Base-by-base conservation (phyloP, 805 yeast species). In the Candida jianshihensis region DNA sequence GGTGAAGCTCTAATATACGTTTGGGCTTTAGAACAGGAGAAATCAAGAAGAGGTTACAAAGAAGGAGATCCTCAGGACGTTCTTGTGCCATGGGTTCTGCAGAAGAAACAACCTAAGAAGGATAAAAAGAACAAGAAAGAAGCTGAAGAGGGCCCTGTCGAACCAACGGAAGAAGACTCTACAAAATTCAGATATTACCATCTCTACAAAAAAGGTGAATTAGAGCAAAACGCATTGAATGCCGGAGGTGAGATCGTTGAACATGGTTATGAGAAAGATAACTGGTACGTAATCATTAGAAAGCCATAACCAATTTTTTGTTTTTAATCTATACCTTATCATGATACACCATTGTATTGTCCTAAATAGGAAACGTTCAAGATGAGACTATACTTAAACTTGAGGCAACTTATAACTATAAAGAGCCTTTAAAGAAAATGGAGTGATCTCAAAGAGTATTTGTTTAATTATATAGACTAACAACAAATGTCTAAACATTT, bases 1-100 rank as follows among this genome's bases (percentile, higher is more conserved):
- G 96, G 95, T 1, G 72, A 70, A 35, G 83, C 86, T 0, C 61
- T 92, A 49, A 73, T 92, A 7, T 92, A 90, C 56, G 94, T 95
- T 35, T 92, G 98, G 98, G 98, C 98, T 0, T 60, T 92, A 35
- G 98, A 92, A 46, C 98, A 92, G 57, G 83, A 80, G 39, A 71
- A 68, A 18, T 83, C 95, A 0, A 69, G 97, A 47, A 70, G 97
- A 49, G 97, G 97, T 0, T 92, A 87, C 61, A 79, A 82, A 45
- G 89, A 78, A 47, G 95, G 94, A 10, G 88, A 82, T 75, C 88
- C 83, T 36, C 97, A 86, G 56, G 98, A 92, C 54, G 84, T 90
- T 1, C 61, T 92, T 49, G 96, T 92, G 15, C 98, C 98, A 1
- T 92, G 98, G 98, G 96, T 89, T 2, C 61, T 80, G 21, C 77